phyloP scores from a whole-genome alignment of 345 rosid genomes.

The Pistacia vera region DNA sequence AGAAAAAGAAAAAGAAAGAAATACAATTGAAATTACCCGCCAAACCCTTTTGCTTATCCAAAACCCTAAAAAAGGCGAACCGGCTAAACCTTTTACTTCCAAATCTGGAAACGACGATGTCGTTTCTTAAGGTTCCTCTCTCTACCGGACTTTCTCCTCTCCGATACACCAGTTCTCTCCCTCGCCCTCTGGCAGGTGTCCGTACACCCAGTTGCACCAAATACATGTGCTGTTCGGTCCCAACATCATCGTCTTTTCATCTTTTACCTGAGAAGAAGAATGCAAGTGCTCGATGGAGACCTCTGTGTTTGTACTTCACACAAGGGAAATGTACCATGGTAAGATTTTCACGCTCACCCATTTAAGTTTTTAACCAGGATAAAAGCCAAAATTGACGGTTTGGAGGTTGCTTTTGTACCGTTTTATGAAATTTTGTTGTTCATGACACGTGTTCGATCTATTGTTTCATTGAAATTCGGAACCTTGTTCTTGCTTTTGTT shows the following conservation, averaged over 20 bases:
- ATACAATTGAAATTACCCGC: neutral
- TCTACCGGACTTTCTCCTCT: conserved; percentile 14
- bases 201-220: conserved; percentile 19
- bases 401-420: neutral
- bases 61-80: neutral
- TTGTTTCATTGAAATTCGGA: conserved; percentile 20
- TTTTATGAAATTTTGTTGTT: conserved; percentile 5
- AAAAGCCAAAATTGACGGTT: no score
- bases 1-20: no score
- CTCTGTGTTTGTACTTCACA: conserved; percentile 81
- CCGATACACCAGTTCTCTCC: conserved; percentile 7
- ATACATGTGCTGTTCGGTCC: conserved; percentile 7
- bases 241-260: conserved; percentile 19
- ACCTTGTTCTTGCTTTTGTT: neutral
- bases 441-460: conserved; percentile 39
- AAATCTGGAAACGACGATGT: conserved; percentile 4
- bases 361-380: neutral
- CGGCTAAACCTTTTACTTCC: neutral
- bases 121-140: conserved; percentile 22
- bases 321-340: conserved; percentile 89
- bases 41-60: neutral
- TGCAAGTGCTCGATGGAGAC: conserved; percentile 52
- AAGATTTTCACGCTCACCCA: neutral
- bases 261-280: neutral
- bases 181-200: conserved; percentile 11